Evolutionary conservation across 2,329 filamentous ascomycete species (phyloP), one percentile per base, ranked within the genome.

Genomic region (Botrytis porri): DNA sequence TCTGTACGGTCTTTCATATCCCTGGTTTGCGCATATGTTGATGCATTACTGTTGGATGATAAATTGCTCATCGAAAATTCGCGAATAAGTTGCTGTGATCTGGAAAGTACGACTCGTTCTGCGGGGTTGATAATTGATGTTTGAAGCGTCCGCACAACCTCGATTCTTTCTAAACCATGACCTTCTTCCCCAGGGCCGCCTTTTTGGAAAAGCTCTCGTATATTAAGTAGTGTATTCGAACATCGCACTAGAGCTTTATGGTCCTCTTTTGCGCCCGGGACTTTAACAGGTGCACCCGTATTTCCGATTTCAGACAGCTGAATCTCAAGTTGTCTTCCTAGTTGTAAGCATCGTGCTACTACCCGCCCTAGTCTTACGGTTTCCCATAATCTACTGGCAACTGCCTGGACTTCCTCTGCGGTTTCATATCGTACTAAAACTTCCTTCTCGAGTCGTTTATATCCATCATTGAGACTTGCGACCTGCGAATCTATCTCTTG

Each of bases 281-380:
- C 84, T 81, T 70, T 84, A 79, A 37, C 78, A 63, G 74, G 76
- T 75, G 70, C 81, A 39, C 78, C 79, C 29, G 79, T 78, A 43
- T 78, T 80, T 73, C 79, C 71, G 74, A 93, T 84, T 81, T 97
- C 94, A 0, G 88, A 85, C 79, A 97, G 88, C 81, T 97, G 93
- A n/a, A 92, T 88, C 81, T 98, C 94, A 18, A 99, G 87, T 83
- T 97, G 94, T 62, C 95, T 86, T 0, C 93, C 94, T 4, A 98
- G 85, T 79, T 92, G 91, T 60, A 98, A 85, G 79, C 92, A 95
- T 69, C 95, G 86, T 61, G 89, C 90, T 20, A 97, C 92, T 0
- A 91, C 89, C 61, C 95, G 85, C 1, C 92, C 92, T 3, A 98
- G 84, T 74, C 90, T 88, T 74, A 97, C 85, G 0, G 95, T 94